Conservation (phyloP, 2,329 filamentous ascomycete species). For the Fusarium temperatum region DNA sequence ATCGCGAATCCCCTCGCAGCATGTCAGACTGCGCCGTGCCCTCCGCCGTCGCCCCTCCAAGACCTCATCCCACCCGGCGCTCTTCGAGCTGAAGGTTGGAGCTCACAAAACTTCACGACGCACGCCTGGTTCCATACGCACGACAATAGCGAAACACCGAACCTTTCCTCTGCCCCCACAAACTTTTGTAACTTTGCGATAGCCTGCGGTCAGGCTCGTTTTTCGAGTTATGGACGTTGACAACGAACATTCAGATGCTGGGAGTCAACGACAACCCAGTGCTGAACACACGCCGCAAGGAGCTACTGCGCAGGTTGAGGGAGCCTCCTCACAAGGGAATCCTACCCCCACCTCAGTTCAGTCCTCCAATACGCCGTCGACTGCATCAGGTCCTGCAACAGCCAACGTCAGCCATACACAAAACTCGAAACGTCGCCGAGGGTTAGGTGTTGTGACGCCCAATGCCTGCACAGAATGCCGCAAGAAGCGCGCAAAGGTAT, state of each 20-base stretch:
- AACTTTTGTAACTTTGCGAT: background rate
- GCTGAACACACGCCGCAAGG: constrained; percentile 48
- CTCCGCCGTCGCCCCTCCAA: constrained; percentile 32
- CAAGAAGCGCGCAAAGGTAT: constrained; percentile 69
- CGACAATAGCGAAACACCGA: background rate
- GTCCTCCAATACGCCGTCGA: constrained; percentile 42
- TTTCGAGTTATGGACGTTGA: constrained; percentile 46
- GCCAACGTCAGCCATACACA: constrained; percentile 38
- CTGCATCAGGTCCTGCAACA: constrained; percentile 31
- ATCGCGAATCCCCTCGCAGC: constrained; percentile 34
- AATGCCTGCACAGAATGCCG: constrained; percentile 70
- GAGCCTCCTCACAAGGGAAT: constrained; percentile 42
- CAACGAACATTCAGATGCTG: constrained; percentile 41
- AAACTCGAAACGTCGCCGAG: constrained; percentile 62
- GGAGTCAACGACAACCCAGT: constrained; percentile 46
- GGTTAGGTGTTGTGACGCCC: constrained; percentile 65
- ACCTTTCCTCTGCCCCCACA: background rate
- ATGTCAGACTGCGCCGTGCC: constrained; percentile 39
- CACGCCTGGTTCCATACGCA: background rate
- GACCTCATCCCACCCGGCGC: constrained; percentile 23
- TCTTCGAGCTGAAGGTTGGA: constrained; percentile 30
- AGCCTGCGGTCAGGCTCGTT: constrained; percentile 9
- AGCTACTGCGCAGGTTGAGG: constrained; percentile 25
- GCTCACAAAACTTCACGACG: constrained; percentile 8
- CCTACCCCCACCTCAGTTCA: constrained; percentile 44